These are phyloP conservation scores for Psilocybe tampanensis DNA, from an alignment of 768 basidiomycete genomes.

Conservation along the genomic window DNA sequence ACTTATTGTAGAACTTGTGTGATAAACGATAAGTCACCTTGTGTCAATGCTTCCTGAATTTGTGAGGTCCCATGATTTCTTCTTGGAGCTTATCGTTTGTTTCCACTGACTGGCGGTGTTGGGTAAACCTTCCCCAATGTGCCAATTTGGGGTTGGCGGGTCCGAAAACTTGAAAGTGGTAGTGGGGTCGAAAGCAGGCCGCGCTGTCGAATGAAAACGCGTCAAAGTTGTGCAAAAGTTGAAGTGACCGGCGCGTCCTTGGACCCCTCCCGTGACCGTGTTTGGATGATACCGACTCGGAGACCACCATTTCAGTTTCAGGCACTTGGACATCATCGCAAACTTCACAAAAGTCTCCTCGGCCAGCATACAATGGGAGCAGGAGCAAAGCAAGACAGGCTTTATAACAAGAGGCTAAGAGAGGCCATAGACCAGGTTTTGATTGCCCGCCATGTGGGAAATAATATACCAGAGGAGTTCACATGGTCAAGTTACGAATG, in stretches of 20 bases:
- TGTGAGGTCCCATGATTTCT: slow-evolving; percentile 40
- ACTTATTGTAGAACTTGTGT: background rate
- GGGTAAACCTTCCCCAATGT: slow-evolving; percentile 39
- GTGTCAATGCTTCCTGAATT: slow-evolving; percentile 15
- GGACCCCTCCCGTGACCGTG: slow-evolving; percentile 14
- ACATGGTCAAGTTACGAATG: too few relatives aligned
- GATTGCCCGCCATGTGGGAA: too few relatives aligned
- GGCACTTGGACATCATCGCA: background rate
- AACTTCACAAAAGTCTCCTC: too few relatives aligned
- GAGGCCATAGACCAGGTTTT: too few relatives aligned
- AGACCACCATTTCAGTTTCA: background rate
- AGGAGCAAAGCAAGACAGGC: too few relatives aligned
- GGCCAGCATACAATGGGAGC: too few relatives aligned
- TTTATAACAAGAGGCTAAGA: too few relatives aligned
- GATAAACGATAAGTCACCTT: slow-evolving; percentile 9
- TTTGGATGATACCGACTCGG: background rate
- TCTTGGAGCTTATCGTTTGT: slow-evolving; percentile 34
- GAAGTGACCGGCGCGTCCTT: background rate
- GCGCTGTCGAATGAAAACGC: slow-evolving; percentile 10
- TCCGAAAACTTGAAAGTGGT: slow-evolving; percentile 34
- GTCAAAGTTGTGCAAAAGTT: background rate
- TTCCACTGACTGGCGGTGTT: slow-evolving; percentile 7
- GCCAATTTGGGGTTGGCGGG: slow-evolving; percentile 45
- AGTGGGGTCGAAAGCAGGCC: slow-evolving; percentile 25
- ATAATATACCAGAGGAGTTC: too few relatives aligned